phyloP scores from a whole-genome alignment of 2,329 filamentous ascomycete genomes.

The Epichloe amarillans region DNA sequence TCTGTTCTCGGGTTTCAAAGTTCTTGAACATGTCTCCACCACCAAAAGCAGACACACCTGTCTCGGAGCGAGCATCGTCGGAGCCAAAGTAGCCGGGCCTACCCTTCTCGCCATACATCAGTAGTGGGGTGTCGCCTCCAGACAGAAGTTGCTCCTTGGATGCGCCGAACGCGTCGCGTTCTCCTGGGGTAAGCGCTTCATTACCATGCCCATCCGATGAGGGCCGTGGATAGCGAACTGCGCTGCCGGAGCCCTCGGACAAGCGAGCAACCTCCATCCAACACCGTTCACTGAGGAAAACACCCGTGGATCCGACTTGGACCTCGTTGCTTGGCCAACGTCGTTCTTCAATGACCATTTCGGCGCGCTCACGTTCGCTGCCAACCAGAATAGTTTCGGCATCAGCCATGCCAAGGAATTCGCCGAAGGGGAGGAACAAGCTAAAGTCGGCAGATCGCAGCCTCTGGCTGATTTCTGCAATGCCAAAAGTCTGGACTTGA shows the following conservation, averaged over 20 bases:
- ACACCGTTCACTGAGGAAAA: constrained; percentile 90
- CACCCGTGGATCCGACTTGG: constrained; percentile 76
- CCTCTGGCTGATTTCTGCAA: constrained; percentile 91
- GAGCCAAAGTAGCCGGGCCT: constrained; percentile 68
- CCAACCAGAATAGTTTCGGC: constrained; percentile 76
- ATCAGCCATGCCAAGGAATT: constrained; percentile 84
- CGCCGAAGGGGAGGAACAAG: constrained; percentile 86
- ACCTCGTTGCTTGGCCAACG: constrained; percentile 90
- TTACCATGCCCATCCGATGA: constrained; percentile 54
- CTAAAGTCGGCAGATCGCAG: constrained; percentile 90
- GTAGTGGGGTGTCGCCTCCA: constrained; percentile 39
- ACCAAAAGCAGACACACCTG: constrained; percentile 79
- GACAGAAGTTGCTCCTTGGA: constrained; percentile 48
- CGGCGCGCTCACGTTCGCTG: constrained; percentile 81
- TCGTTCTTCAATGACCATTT: constrained; percentile 82
- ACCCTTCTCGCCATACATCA: constrained; percentile 60
- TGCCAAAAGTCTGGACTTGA: constrained; percentile 89
- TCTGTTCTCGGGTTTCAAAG: constrained; percentile 81
- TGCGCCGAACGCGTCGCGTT: constrained; percentile 45
- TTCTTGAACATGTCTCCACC: constrained; percentile 97
- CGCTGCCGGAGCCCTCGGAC: constrained; percentile 44
- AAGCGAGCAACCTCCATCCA: constrained; percentile 84
- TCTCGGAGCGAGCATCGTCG: constrained; percentile 82
- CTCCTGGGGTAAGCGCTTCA: constrained; percentile 45
- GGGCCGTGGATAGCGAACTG: constrained; percentile 21